Evolutionary conservation across 257 asterid species (phyloP), one percentile per base, ranked within the genome.

Genomic region (Solanum pinnatisectum): DNA sequence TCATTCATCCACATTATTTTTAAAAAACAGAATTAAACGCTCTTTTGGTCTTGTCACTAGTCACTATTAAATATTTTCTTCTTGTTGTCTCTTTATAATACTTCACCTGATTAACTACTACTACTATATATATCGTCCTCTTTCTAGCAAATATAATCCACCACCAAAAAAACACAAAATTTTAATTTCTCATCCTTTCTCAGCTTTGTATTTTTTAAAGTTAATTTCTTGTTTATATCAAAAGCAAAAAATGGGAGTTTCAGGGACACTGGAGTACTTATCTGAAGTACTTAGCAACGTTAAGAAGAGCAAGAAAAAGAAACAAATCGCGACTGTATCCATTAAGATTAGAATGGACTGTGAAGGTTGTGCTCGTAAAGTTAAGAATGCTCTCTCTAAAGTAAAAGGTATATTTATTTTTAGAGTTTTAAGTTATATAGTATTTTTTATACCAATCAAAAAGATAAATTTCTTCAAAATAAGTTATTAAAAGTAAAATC

Each of bases 261-360:
- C 94, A 39, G 99, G 99, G 36, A 96, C 98, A 33, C 60, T 96
- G 30, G 97, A 96, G 77, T 96, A 91, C 91, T 91, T 96, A 73
- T 87, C 96, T 25, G 98, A 96, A 68, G 42, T 95, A 81, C 44
- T 94, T 20, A 90, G 92, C 87, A 89, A 91, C 89, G 88, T 90
- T 1, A 93, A 44, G 44, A 95, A 88, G 90, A 94, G 90, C 89
- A 96, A 96, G 92, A 96, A 93, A 88, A 95, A 87, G 94, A 93
- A 93, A 87, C 93, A 81, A 56, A 88, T 92, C 13, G 91, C 90
- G 49, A 95, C 95, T 5, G 99, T 96, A 0, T 71, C 94, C 11
- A 91, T 96, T 87, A 96, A 95, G 87, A 90, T 96, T 81, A 89
- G 99, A 77, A 96, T 96, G 98, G 98, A 94, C 25, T 95, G 99